Conservation (phyloP, 164 flowering plant species). For the Vitis cinerea region DNA sequence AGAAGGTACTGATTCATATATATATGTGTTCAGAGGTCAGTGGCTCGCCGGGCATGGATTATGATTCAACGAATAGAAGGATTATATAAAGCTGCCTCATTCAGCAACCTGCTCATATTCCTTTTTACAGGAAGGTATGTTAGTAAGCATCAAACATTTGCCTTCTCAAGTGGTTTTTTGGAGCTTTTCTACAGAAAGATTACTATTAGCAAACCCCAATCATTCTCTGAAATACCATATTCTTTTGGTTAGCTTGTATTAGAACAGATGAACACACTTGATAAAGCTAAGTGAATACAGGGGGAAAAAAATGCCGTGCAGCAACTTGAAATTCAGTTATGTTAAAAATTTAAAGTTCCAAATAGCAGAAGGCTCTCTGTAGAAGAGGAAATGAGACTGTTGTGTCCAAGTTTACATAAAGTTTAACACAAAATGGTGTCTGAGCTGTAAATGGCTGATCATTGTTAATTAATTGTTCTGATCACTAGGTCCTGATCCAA, state of each 20-base stretch:
- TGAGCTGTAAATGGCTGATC: not conserved
- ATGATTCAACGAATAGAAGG: conserved; percentile 80
- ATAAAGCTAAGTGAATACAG: too few relatives aligned
- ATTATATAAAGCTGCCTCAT: conserved; percentile 86
- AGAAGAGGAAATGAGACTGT: not conserved
- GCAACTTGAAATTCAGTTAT: too few relatives aligned
- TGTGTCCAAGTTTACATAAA: not conserved
- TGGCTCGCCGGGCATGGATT: conserved; percentile 79
- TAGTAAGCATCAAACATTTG: not conserved
- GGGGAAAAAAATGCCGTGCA: too few relatives aligned
- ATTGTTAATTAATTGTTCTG: not conserved
- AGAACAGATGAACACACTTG: not conserved
- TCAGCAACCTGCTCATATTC: conserved; percentile 81
- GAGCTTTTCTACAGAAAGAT: not conserved
- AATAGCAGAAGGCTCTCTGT: too few relatives aligned
- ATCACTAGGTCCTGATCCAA: not conserved
- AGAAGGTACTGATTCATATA: conserved; percentile 14
- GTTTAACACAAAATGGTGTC: not conserved
- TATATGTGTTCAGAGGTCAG: conserved; percentile 57
- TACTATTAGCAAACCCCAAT: not conserved
- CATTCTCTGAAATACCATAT: not conserved
- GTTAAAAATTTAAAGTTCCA: too few relatives aligned
- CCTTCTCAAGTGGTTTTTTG: not conserved
- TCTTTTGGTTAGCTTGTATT: too few relatives aligned
- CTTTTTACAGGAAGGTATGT: conserved; percentile 84